Evolutionary conservation across 352 stramenopile genomes (phyloP).

Genomic region (Peronospora farinosa): DNA sequence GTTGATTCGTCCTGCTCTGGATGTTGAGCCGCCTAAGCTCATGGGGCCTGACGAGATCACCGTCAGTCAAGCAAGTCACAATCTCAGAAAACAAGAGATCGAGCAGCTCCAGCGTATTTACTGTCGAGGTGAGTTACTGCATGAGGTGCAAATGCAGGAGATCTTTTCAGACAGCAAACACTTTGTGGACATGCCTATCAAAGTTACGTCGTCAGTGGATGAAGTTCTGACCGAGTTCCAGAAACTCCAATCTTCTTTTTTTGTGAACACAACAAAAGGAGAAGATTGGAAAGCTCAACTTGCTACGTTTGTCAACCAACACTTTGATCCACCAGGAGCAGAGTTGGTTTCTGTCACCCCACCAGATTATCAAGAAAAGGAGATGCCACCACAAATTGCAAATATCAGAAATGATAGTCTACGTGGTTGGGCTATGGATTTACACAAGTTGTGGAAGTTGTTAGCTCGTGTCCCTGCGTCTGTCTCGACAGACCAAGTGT

Average conservation of each 20-base stretch:
- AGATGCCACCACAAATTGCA: constrained; percentile 37
- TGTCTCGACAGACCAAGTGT: constrained; percentile 1
- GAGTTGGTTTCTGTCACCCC: constrained; percentile 40
- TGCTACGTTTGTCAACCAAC: constrained; percentile 40
- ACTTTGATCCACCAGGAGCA: constrained; percentile 57
- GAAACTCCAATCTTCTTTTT: constrained; percentile 8
- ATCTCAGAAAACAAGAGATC: constrained; percentile 11
- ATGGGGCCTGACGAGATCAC: no score
- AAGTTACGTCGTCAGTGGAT: constrained; percentile 30
- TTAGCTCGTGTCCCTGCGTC: constrained; percentile 40
- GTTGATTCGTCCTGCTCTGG: no score
- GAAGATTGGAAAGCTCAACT: constrained; percentile 30
- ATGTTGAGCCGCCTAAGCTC: no score
- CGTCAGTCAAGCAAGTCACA: background rate
- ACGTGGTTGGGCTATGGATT: constrained; percentile 50
- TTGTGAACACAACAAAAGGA: constrained; percentile 3
- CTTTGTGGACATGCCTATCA: constrained; percentile 88
- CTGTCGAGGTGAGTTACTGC: constrained; percentile 45
- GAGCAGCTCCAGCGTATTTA: constrained; percentile 39
- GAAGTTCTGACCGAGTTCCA: constrained; percentile 30
- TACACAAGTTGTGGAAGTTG: constrained; percentile 72
- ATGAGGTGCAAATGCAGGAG: constrained; percentile 50
- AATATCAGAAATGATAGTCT: constrained; percentile 39
- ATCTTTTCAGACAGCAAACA: constrained; percentile 84
- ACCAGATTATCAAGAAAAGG: constrained; percentile 34